Base-by-base conservation (phyloP, 306 rosid species). In the Ormosia emarginata region DNA sequence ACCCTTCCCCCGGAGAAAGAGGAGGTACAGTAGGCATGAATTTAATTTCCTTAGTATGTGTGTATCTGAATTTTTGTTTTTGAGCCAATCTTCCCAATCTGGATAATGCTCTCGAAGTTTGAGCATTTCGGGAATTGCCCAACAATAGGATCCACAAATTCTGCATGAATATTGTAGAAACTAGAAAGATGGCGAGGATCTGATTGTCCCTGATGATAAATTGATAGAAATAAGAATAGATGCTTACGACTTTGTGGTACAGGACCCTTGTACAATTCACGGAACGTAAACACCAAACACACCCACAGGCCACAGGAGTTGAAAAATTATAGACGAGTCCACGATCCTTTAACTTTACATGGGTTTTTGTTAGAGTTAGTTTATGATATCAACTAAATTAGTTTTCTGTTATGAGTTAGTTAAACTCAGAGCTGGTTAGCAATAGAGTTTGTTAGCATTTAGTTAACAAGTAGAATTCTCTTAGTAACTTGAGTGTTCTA, bases 11-110 rank as follows among this genome's bases (percentile, higher is more conserved):
- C 24, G 24, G 24, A 24, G 24, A 24, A 24, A 24, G 24, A 24
- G 24, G 24, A 24, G 24, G 24, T 46, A 11, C 52, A 46, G 5
- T 46, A 2, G 13, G 52, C 40, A 36, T 41, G 83, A 70, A 71
- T 80, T 80, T 5, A 80, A 80, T 71, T 70, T 59, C 44, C 39
- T 71, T 34, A 61, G 47, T 47, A 17, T 61, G 52, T 32, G 82
- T 61, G 78, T 5, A 62, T 46, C 24, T 46, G 7, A 12, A 58
- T 8, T 8, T 50, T 8, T 4, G 0, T 41, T 41, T 66, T 52
- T 30, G 40, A 44, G 33, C 4, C 56, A 66, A 6, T 6, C 56
- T 67, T 50, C 50, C 36, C 13, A 30, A 47, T 18, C 59, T 55
- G 4, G 82, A 68, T 68, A 43, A 68, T 15, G 37, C 13, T 12